Base-by-base conservation (phyloP, 495 filamentous ascomycete genomes). In the Neurospora sp. region DNA sequence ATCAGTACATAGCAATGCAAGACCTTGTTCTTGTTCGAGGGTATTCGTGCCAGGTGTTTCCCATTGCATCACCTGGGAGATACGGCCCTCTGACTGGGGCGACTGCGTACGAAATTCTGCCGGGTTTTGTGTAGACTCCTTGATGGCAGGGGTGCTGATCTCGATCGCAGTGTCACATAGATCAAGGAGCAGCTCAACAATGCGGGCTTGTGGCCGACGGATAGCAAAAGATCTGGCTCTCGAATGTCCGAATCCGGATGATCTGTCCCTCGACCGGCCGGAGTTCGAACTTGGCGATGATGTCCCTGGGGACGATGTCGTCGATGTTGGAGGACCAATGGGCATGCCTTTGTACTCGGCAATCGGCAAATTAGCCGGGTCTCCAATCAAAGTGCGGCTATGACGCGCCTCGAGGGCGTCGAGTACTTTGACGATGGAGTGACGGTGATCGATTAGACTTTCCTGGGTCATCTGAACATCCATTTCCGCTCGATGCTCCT, bases 401-500 rank as follows among this genome's bases (percentile, higher is more conserved):
- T 91, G 88, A 68, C 93, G 90, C 40, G 93, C 89, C 81, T 99
- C 96, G 27, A 98, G 84, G 40, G 92, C 93, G 81, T 99, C 96
- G 27, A 99, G 85, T 27, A 98, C 92, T 79, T 91, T 97, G 77
- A 98, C 96, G 78, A 99, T 97, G n/a, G 91, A 87, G 81, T 95
- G 93, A 6, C 96, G 91, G 81, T 98, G 96, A 79, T 98, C 94
- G n/a, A 89, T 91, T 48, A 99, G 85, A 74, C 88, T 92, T 77
- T 99, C 96, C 78, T 99, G 96, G 39, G 93, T 90, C 81, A 98
- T 88, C 77, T 98, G 94, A 12, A 99, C 94, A 72, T 98, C 95
- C 91, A 97, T 95, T 80, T 99, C 96, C 1, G 96, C 95, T 66
- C 91, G 90, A 80, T 99, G 96, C 79, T 99, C 96, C 79, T 98